A percentile compares a stretch with the other conserved stretches of the same genome.
Conservation (phyloP, 768 basidiomycete species). For the Suillus americanus region DNA sequence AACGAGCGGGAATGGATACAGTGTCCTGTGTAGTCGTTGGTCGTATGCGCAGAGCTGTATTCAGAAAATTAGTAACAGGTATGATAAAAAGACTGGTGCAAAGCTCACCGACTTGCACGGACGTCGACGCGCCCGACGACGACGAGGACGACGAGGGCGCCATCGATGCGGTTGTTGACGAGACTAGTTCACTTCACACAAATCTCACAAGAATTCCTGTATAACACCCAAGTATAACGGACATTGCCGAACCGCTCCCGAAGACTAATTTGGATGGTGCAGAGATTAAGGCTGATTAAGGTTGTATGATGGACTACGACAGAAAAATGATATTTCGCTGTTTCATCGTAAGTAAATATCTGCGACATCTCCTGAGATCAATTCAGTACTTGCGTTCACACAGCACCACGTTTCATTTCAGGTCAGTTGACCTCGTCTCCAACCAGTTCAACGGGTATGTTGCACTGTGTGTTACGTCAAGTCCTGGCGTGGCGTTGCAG, state of each 20-base stretch:
- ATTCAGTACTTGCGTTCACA: not conserved
- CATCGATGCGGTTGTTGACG: slow-evolving; percentile 52
- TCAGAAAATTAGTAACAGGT: slow-evolving; percentile 18
- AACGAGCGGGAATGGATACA: slow-evolving; percentile 86
- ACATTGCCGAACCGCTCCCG: not conserved
- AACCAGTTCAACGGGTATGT: not conserved
- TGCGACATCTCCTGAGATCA: not conserved
- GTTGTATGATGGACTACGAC: not conserved
- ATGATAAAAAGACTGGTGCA: not conserved
- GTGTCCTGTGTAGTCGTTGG: slow-evolving; percentile 85
- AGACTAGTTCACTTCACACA: slow-evolving; percentile 1
- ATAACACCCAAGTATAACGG: not conserved
- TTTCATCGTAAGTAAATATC: not conserved
- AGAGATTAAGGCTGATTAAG: not conserved
- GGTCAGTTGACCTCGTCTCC: not conserved
- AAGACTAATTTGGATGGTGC: not conserved
- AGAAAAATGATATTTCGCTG: not conserved
- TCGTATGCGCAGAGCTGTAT: slow-evolving; percentile 82
- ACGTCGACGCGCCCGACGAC: slow-evolving; percentile 67
- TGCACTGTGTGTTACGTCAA: not conserved
- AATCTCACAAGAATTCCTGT: slow-evolving; percentile 1
- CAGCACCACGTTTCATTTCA: not conserved
- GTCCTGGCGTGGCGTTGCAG: not conserved
- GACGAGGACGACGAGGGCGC: slow-evolving; percentile 71
- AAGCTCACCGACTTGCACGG: slow-evolving; percentile 89